Evolutionary conservation across 1,284 basidiomycete species (phyloP), one percentile per base, ranked within the genome.

Genomic region (Apiotrichum sp.): DNA sequence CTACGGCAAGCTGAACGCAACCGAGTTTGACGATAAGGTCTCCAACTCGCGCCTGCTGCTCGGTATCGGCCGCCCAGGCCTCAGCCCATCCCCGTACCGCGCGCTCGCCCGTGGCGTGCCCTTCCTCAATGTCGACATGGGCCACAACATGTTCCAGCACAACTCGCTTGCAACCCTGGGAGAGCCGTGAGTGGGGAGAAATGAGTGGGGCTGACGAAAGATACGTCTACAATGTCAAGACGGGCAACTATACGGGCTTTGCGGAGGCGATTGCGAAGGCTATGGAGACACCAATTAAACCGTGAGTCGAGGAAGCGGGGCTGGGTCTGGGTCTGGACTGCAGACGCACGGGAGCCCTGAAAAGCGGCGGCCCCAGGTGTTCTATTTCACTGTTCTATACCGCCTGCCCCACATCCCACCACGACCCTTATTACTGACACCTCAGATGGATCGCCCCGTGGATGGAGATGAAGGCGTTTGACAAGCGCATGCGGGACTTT

Each of bases 51-150:
- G 60, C n/a, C 52, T 46, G 1, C 53, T 66, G 53, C 52, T 66
- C 16, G 65, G 65, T 35, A 58, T 66, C 11, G 65, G 65, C 6
- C 54, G 51, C 42, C 65, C 65, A 0, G 51, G 48, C 6, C 33
- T 55, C 3, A 58, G 55, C 32, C 65, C 65, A 1, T 57, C 53
- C 36, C 65, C 65, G n/a, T 63, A 65, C 48, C 48, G 55, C 3
- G 60, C 60, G 0, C 43, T 63, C 38, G 54, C 52, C 4, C 38
- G 32, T 11, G 52, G 35, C 13, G 33, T 53, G 10, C 52, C 52
- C 16, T 53, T 53, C 33, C 10, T 41, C 16, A 53, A 53, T 40
- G 46, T 46, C 6, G 8, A 38, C 36, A 38, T 8, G 36, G 36
- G 36, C 22, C 22, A 38, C 7, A 38, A 13, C 36, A 7, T 13